Evolutionary conservation across 73 alveolate species (phyloP).

Genomic region (Paraurostyla sp.): DNA sequence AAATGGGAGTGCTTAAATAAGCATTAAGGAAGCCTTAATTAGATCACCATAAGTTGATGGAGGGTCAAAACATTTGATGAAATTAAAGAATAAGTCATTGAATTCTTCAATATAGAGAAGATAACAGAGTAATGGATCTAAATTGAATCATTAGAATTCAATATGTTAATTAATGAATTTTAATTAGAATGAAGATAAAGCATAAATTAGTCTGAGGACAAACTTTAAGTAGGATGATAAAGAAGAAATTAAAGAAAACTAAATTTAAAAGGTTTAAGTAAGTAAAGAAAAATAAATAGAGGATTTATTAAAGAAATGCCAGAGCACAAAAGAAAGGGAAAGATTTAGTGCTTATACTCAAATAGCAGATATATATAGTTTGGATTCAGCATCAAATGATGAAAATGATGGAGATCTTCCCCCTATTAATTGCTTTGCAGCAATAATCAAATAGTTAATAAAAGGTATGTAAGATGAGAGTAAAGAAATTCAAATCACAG

Average conservation of each 20-base stretch:
- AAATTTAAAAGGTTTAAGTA: not conserved
- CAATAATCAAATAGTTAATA: not conserved
- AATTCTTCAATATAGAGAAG: slow-evolving; percentile 25
- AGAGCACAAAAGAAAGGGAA: not conserved
- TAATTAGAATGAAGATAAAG: not conserved
- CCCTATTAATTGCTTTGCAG: slow-evolving; percentile 30
- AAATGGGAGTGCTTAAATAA: not conserved
- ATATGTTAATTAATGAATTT: not conserved
- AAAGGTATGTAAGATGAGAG: slow-evolving; percentile 45
- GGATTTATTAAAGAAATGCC: not conserved
- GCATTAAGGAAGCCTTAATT: not conserved
- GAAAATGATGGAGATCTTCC: not conserved
- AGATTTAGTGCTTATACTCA: slow-evolving; percentile 28
- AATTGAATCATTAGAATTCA: not conserved
- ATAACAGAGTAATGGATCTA: not conserved
- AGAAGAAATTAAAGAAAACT: not conserved
- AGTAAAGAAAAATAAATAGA: not conserved
- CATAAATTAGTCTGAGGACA: not conserved
- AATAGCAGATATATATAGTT: slow-evolving; percentile 24
- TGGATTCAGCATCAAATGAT: not conserved
- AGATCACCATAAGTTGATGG: not conserved
- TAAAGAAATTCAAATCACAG: slow-evolving; percentile 10
- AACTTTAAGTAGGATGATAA: not conserved
- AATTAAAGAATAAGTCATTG: slow-evolving; percentile 9
- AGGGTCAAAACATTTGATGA: not conserved